phyloP scores from a whole-genome alignment of 176 grass and related monocot species.

The Rhynchospora pubera region DNA sequence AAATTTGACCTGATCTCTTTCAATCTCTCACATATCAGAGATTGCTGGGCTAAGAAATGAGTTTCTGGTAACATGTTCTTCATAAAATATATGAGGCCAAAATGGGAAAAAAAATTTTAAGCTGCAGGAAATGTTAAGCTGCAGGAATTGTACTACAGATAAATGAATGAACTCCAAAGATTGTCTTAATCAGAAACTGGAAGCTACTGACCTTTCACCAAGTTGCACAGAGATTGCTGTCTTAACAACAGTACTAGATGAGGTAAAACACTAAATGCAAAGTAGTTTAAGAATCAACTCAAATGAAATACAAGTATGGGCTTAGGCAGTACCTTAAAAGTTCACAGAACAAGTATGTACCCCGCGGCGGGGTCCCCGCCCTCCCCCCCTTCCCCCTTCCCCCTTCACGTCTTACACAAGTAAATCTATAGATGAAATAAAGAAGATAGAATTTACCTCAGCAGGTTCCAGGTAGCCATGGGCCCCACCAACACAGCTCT shows the following conservation, averaged over 20 bases:
- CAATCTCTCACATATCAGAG: background rate
- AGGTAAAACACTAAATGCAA: background rate
- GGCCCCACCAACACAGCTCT: constrained; percentile 53
- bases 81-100: background rate
- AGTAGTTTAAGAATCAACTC: background rate
- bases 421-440: constrained; percentile 17
- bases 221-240: background rate
- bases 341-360: background rate
- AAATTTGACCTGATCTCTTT: background rate
- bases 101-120: background rate
- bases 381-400: background rate
- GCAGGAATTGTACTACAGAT: background rate
- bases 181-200: background rate
- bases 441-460: constrained; percentile 45
- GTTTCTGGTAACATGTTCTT: background rate
- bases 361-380: too few species aligned
- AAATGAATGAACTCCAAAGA: background rate
- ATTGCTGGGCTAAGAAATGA: background rate
- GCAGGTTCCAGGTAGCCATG: constrained; percentile 75
- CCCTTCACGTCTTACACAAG: background rate
- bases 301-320: background rate
- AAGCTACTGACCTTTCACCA: background rate
- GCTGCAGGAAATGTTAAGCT: too few species aligned
- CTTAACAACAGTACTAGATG: background rate
- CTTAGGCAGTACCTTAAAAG: background rate